Evolutionary conservation across 2,329 filamentous ascomycete genomes (phyloP).

Genomic region (Dendryphion nanum): DNA sequence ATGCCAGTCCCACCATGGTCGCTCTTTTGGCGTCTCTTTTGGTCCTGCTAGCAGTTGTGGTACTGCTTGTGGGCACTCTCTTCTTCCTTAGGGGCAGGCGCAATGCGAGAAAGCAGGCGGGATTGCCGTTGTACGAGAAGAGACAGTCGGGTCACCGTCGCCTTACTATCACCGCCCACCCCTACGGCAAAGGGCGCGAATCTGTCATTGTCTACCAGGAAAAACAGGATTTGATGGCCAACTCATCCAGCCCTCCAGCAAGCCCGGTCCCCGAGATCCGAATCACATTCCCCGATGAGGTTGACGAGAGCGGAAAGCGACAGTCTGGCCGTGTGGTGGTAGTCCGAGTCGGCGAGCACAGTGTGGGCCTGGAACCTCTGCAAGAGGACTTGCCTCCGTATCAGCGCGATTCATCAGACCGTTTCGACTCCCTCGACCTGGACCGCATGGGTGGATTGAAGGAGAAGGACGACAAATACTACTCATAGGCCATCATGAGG

Average conservation of each 20-base stretch:
- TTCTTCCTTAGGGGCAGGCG: constrained; percentile 71
- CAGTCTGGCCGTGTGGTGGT: constrained; percentile 87
- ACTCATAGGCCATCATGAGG: constrained; percentile 32
- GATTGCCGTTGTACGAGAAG: constrained; percentile 69
- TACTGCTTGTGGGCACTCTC: constrained; percentile 67
- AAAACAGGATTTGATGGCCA: constrained; percentile 75
- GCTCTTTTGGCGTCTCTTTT: constrained; percentile 80
- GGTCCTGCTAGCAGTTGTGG: constrained; percentile 70
- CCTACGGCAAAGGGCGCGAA: constrained; percentile 55
- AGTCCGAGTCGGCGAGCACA: constrained; percentile 84
- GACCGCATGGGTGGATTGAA: constrained; percentile 91
- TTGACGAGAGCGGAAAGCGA: constrained; percentile 75
- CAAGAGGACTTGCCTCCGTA: constrained; percentile 81
- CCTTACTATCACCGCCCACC: constrained; percentile 52
- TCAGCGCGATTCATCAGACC: constrained; percentile 72
- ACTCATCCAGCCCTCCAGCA: constrained; percentile 71
- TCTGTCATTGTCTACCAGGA: constrained; percentile 74
- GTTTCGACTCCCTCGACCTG: constrained; percentile 93
- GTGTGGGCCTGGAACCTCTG: constrained; percentile 85
- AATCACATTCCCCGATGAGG: constrained; percentile 96
- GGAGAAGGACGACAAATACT: constrained; percentile 70
- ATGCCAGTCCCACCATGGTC: constrained; percentile 62
- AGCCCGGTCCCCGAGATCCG: constrained; percentile 90
- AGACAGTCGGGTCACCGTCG: constrained; percentile 55
- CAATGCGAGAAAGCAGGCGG: constrained; percentile 44